Evolutionary conservation across 2,329 filamentous ascomycete species (phyloP).

Genomic region (Akanthomyces muscarius): DNA sequence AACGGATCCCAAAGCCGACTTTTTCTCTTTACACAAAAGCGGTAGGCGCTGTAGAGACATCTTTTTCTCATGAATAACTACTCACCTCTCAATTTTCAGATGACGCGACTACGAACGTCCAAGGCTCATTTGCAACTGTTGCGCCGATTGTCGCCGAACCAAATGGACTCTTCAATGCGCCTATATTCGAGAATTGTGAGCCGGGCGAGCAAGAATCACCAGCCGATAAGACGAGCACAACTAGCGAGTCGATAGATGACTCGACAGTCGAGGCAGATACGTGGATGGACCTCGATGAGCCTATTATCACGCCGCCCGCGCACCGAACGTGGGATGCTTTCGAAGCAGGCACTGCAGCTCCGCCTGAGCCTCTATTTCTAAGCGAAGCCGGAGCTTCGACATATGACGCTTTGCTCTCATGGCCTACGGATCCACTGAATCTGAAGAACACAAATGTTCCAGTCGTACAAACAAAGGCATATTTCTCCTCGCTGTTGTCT

Average conservation of each 20-base stretch:
- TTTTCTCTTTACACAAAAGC: conserved; percentile 42
- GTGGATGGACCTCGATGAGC: conserved; percentile 44
- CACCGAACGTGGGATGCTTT: conserved; percentile 71
- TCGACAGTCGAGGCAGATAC: conserved; percentile 30
- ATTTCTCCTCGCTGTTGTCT: conserved; percentile 56
- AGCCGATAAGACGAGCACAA: conserved; percentile 17
- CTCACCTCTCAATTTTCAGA: neutral
- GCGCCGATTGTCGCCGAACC: conserved; percentile 8
- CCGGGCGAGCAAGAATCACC: conserved; percentile 5
- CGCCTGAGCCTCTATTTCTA: conserved; percentile 51
- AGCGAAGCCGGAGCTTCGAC: conserved; percentile 63
- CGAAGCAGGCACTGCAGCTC: conserved; percentile 33
- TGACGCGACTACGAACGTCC: neutral
- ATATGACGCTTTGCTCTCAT: conserved; percentile 60
- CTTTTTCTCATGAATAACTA: neutral
- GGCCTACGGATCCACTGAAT: conserved; percentile 37
- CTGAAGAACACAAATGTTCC: conserved; percentile 36
- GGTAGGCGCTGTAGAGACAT: conserved; percentile 22
- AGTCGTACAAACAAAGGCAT: conserved; percentile 46
- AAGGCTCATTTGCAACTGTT: neutral
- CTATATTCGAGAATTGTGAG: conserved; percentile 10
- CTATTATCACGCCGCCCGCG: conserved; percentile 30
- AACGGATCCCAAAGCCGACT: conserved; percentile 25
- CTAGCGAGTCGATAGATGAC: conserved; percentile 22
- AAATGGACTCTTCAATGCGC: conserved; percentile 43